A percentile compares a stretch with the other conserved stretches of the same genome.
Conservation (phyloP, 179 eudicot species). For the Carnegiea gigantea region DNA sequence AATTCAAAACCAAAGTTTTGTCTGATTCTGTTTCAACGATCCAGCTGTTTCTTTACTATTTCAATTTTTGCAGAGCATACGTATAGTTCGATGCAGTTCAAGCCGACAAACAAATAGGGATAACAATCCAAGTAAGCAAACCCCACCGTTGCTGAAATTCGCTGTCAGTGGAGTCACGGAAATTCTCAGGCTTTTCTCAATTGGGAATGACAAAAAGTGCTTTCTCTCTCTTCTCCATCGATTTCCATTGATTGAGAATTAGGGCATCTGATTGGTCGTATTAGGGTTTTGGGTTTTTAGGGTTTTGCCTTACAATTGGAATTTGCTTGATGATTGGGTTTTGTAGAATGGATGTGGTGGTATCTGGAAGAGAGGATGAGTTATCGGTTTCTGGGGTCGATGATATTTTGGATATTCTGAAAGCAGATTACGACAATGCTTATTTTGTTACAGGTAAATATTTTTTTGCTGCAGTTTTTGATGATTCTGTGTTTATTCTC, state of each 20-base stretch:
- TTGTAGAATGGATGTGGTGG: conserved; percentile 39
- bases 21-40: background rate
- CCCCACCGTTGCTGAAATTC: conserved; percentile 51
- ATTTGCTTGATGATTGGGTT: background rate
- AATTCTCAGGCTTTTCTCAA: conserved; percentile 49
- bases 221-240: background rate
- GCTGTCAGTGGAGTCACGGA: conserved; percentile 55
- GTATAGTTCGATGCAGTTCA: conserved; percentile 40
- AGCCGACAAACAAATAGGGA: conserved; percentile 13
- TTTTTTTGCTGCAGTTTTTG: background rate
- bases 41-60: background rate
- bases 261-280: background rate
- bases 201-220: conserved; percentile 22
- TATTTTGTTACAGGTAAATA: conserved; percentile 90
- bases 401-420: conserved; percentile 53
- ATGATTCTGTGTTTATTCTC: background rate
- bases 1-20: background rate
- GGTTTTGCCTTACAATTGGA: background rate
- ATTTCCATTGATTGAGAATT: background rate
- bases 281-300: background rate
- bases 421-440: conserved; percentile 73
- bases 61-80: conserved; percentile 21
- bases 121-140: conserved; percentile 26
- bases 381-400: conserved; percentile 47
- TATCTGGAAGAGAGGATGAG: conserved; percentile 28